Evolutionary conservation across 1,284 basidiomycete species (phyloP), one percentile per base, ranked within the genome.

Genomic region (Caloboletus firmus): DNA sequence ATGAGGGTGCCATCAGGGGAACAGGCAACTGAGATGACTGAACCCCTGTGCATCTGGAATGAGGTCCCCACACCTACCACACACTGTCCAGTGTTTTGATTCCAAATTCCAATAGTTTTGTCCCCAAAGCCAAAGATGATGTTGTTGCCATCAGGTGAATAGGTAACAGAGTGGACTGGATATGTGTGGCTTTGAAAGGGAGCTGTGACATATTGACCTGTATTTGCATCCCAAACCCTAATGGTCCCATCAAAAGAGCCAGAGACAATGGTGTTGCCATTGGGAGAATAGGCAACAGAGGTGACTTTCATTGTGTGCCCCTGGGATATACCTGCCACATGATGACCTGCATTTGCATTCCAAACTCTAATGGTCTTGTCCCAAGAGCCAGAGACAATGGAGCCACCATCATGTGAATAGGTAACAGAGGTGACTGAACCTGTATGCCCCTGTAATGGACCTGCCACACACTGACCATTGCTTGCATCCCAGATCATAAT

Each of bases 1-100:
- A 64, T 3, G 13, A 52, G 11, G 0, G 9, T 51, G 9, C 61
- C 57, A 66, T 62, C 52, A 57, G 62, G 57, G 17, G 64, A 62
- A 36, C 51, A 62, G 15, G 55, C 55, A 37, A 65, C 6, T 39
- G 49, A 49, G 1, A 0, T 1, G 9, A 62, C 17, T 0, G 2
- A 0, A 13, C 26, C 3, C 7, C 31, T 45, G 15, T 62, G 60
- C 1, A 20, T 44, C 12, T 36, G 7, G 15, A 59, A 49, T 59
- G 34, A 4, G n/a, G 10, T 24, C 34, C 7, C 32, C 30, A 20
- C 18, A 22, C 20, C 42, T 11, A 8, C 4, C 8, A 47, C 3
- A 37, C 3, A 39, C 18, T 62, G n/a, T 2, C 44, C 39, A 45
- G 28, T 56, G 22, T 15, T 17, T n/a, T 11, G 18, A 42, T 66